Conservation (phyloP, 2,329 filamentous ascomycete species). For the Aspergillus flavus region DNA sequence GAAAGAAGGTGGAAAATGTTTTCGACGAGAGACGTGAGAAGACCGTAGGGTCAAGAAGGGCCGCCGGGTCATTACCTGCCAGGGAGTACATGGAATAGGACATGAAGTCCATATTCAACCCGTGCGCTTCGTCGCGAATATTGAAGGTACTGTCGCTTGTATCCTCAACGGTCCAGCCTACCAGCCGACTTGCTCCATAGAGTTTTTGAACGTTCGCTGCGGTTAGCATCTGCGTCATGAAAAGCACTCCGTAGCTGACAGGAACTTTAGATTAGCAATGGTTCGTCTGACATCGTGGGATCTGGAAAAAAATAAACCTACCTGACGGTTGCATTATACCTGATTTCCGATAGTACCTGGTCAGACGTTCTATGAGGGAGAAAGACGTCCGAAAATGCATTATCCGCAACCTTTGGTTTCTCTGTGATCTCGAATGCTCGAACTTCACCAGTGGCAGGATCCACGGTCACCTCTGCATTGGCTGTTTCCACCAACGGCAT, state of each 20-base stretch:
- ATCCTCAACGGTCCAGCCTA: neutral
- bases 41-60: neutral
- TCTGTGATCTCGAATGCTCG: neutral
- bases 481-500: neutral
- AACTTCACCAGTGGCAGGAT: neutral
- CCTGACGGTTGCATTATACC: conserved; percentile 2
- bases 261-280: neutral
- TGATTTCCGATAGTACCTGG: neutral
- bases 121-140: conserved; percentile 6
- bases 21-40: neutral
- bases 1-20: conserved; percentile 3
- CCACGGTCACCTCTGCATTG: neutral
- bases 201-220: neutral
- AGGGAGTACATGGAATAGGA: conserved; percentile 5
- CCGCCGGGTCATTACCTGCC: neutral
- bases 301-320: neutral
- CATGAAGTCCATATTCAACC: conserved; percentile 5
- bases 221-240: conserved; percentile 6
- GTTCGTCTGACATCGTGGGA: neutral
- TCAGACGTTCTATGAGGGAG: neutral
- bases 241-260: neutral
- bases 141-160: conserved; percentile 2
- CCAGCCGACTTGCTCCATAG: neutral
- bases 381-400: conserved; percentile 4
- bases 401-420: neutral